Conservation (phyloP, 164 flowering plant species). For the Chimonanthus salicifolius region DNA sequence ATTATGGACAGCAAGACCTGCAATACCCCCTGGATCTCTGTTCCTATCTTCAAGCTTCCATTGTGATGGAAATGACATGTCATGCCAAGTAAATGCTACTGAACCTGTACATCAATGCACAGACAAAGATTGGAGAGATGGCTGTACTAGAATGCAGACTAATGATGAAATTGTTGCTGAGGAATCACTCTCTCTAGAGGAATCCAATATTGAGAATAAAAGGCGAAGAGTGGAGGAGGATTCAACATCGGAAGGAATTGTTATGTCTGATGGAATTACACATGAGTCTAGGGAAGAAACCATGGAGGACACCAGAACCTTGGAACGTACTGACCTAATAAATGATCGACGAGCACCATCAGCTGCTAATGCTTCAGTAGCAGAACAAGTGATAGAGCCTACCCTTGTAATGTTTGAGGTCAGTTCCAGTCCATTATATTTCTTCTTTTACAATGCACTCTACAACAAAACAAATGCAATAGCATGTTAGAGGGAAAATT, state of each 20-base stretch:
- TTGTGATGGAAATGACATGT: constrained; percentile 16
- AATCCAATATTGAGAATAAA: constrained; percentile 41
- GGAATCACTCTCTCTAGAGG: constrained; percentile 33
- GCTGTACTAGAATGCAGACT: constrained; percentile 51
- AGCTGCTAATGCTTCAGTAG: constrained; percentile 66
- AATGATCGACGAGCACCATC: constrained; percentile 45
- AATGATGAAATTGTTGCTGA: constrained; percentile 38
- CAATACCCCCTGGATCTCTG: constrained; percentile 37
- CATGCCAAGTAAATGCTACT: constrained; percentile 18
- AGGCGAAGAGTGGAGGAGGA: constrained; percentile 56
- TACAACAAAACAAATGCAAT: too few species aligned
- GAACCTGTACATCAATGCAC: constrained; percentile 30
- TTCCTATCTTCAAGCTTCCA: constrained; percentile 23
- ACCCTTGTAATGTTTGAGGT: constrained; percentile 98
- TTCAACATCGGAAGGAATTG: constrained; percentile 42
- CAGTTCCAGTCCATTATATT: background rate
- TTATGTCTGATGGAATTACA: constrained; percentile 32
- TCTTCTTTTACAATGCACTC: too few species aligned
- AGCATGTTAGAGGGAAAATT: too few species aligned
- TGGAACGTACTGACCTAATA: constrained; percentile 26
- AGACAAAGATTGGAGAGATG: constrained; percentile 37
- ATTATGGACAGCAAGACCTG: constrained; percentile 66
- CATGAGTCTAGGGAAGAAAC: constrained; percentile 42
- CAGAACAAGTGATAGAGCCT: constrained; percentile 87
- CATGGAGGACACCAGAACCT: constrained; percentile 27